phyloP scores from a whole-genome alignment of 371 early-diverging fungal species.

The Rhizopus microsporus region DNA sequence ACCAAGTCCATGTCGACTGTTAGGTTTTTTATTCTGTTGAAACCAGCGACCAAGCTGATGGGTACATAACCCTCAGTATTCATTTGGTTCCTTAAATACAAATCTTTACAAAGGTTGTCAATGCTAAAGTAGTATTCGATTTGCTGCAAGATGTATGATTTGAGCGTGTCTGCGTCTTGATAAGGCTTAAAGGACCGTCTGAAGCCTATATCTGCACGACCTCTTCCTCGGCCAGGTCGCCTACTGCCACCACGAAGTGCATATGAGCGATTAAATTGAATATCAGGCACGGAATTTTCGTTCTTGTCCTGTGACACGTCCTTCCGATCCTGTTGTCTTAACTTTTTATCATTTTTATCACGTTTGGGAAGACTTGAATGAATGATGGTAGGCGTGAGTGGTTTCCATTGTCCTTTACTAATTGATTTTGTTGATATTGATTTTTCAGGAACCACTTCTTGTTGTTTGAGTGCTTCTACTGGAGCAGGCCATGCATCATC shows the following conservation, averaged over 20 bases:
- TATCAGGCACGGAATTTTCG: background rate
- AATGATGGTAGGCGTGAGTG: conserved; percentile 50
- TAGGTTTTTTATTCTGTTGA: conserved; percentile 78
- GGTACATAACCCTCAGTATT: conserved; percentile 74
- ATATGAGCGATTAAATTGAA: background rate
- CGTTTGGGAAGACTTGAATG: conserved; percentile 36
- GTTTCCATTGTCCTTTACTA: conserved; percentile 50
- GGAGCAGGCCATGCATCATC: conserved; percentile 29
- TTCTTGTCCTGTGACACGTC: background rate
- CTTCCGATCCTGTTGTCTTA: background rate
- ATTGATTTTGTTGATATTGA: conserved; percentile 11
- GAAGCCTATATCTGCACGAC: background rate
- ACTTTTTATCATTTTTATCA: background rate
- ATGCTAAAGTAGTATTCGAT: conserved; percentile 89
- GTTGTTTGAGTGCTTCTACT: conserved; percentile 17
- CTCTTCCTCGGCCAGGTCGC: conserved; percentile 25
- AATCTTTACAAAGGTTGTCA: conserved; percentile 89
- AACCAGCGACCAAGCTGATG: conserved; percentile 68
- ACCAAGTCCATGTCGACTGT: conserved; percentile 62
- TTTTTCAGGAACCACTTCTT: conserved; percentile 16
- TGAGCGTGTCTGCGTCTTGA: conserved; percentile 45
- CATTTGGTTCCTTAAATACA: conserved; percentile 88
- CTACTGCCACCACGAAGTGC: conserved; percentile 30
- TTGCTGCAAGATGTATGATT: conserved; percentile 52
- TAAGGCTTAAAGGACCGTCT: conserved; percentile 26